Base-by-base conservation (phyloP, 2,329 filamentous ascomycete genomes). In the Scortechinia acanthostroma region DNA sequence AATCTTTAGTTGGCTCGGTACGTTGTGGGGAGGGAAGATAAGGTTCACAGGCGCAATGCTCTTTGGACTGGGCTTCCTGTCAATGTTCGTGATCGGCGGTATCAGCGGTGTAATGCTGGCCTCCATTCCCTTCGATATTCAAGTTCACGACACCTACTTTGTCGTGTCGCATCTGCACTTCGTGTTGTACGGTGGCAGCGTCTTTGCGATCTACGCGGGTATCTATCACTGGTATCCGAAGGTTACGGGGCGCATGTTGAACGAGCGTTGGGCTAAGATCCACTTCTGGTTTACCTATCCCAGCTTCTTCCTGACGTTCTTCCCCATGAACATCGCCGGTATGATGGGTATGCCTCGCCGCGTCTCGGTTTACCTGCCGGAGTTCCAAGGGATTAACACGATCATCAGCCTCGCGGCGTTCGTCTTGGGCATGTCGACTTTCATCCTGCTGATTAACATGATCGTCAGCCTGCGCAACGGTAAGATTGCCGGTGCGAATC, bases 1-100 rank as follows among this genome's bases (percentile, higher is more conserved):
- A 43, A 46, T 46, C 28, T 43, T 43, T 37, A 43, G 20, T 25
- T n/a, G 22, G 40, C 45, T 19, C 42, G 42, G 37, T 40, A 42
- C 43, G 42, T 45, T 21, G 21, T 42, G 4, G 20, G 42, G 22
- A 21, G 15, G 14, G 23, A 15, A 15, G 23, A 17, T n/a, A 21
- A 16, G 22, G 14, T 43, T 22, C 22, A 21, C 13, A 10, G n/a
- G 10, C 10, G 10, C 25, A 10, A 30, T 30, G 25, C 25, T 30
- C 10, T 30, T 30, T n/a, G 25, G 10, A 30, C 10, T 30, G 10
- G 25, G 25, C 10, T 30, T 30, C 25, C 10, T 30, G 10, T 10
- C 25, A 10, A 10, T 30, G n/a, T 30, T 30, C 25, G n/a, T n/a
- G n/a, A 10, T 30, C 10, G 25, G 25, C 10, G 25, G 25, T 30